Conservation (phyloP, 768 basidiomycete genomes). For the Leccinum boreale region DNA sequence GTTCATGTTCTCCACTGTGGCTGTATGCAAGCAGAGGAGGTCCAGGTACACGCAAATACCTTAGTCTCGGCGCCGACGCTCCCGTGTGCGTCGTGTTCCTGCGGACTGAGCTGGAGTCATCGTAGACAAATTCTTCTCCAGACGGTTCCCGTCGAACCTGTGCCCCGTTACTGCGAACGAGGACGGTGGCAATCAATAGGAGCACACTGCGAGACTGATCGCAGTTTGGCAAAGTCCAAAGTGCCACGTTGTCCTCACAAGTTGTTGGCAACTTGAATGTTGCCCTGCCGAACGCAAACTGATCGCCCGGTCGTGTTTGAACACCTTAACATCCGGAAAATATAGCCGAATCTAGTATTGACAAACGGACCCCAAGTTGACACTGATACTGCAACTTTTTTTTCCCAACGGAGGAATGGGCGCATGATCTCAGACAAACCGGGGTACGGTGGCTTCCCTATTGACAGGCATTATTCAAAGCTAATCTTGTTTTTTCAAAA, state of each 20-base stretch:
- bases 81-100: no score
- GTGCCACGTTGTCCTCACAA: no score
- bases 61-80: no score
- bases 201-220: neutral
- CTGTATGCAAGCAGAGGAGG: no score
- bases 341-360: neutral
- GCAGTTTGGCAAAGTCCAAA: neutral
- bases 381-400: neutral
- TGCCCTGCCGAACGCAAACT: neutral
- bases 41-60: no score
- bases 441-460: neutral
- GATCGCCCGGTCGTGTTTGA: neutral
- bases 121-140: neutral
- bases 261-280: neutral
- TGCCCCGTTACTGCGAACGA: neutral
- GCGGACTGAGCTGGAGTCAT: no score
- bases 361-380: no score
- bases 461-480: neutral
- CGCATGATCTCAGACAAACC: no score
- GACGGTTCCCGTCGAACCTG: neutral
- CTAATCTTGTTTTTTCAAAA: neutral
- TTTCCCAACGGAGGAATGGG: neutral
- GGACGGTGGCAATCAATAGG: neutral
- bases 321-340: neutral
- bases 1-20: no score